A percentile compares a stretch with the other conserved stretches of the same genome.
Conservation (phyloP, 257 asterid genomes). For the Plectranthus barbatus region DNA sequence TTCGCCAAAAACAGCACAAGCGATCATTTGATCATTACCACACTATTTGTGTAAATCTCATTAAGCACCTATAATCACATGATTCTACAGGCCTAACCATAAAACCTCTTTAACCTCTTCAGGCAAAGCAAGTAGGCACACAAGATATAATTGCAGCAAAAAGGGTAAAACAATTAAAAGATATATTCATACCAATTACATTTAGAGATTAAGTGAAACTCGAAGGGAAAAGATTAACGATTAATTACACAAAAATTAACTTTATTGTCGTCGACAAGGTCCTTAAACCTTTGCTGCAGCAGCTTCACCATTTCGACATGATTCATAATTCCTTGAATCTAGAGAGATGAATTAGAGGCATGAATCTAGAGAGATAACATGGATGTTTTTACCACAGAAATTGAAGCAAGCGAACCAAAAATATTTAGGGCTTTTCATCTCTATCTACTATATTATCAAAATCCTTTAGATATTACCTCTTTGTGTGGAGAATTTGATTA, state of each 20-base stretch:
- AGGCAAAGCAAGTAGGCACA: neutral
- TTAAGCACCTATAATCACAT: conserved; percentile 4
- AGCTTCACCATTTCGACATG: conserved; percentile 67
- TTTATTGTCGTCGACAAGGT: conserved; percentile 76
- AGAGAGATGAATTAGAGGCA: too few relatives aligned
- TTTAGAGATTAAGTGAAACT: conserved; percentile 8
- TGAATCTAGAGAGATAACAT: too few relatives aligned
- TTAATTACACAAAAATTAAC: conserved; percentile 63
- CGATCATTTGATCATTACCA: neutral
- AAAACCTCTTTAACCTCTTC: too few relatives aligned
- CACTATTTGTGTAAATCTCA: conserved; percentile 6
- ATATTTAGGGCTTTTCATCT: too few relatives aligned
- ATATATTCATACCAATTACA: neutral
- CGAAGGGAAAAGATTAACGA: neutral
- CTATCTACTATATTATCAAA: too few relatives aligned
- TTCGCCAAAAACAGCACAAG: neutral
- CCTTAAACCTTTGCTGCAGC: conserved; percentile 62
- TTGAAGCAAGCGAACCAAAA: too few relatives aligned
- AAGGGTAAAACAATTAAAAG: neutral
- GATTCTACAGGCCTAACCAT: neutral
- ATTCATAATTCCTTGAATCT: too few relatives aligned
- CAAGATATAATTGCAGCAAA: neutral
- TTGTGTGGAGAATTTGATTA: too few relatives aligned
- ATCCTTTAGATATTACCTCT: too few relatives aligned
- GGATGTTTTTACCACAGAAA: too few relatives aligned